A percentile compares a stretch with the other conserved stretches of the same genome.
Evolutionary conservation across 1,284 basidiomycete genomes (phyloP).

Genomic region (Leccinum angustisporum): DNA sequence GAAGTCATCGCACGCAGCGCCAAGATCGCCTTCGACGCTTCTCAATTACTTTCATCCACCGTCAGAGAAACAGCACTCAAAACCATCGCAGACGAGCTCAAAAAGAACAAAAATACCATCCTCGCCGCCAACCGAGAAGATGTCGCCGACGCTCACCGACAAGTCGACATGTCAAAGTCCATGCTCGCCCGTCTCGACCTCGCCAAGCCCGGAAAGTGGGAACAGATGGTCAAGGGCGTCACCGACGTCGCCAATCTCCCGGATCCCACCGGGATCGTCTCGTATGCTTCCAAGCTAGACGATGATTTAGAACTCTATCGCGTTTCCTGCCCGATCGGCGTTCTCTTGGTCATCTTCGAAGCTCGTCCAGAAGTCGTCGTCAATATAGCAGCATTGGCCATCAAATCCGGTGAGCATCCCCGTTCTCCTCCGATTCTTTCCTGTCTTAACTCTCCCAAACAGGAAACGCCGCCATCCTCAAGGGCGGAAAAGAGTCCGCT

Average conservation of each 20-base stretch:
- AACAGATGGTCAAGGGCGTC: constrained; percentile 89
- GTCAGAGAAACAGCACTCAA: constrained; percentile 74
- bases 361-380: constrained; percentile 97
- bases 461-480: constrained; percentile 94
- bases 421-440: constrained; percentile 5
- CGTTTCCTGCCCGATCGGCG: constrained; percentile 96
- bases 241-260: constrained; percentile 83
- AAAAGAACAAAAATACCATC: constrained; percentile 63
- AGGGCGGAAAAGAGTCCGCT: constrained; percentile 94
- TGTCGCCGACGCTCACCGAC: constrained; percentile 74
- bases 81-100: constrained; percentile 68
- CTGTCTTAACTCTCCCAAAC: constrained; percentile 7
- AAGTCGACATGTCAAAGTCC: constrained; percentile 82
- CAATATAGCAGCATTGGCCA: constrained; percentile 94
- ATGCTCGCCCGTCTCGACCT: constrained; percentile 89
- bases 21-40: constrained; percentile 81
- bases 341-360: constrained; percentile 96
- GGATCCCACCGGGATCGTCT: constrained; percentile 85
- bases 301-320: constrained; percentile 88
- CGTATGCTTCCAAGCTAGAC: constrained; percentile 87
- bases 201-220: constrained; percentile 86
- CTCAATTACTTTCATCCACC: constrained; percentile 70
- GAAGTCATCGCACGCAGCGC: constrained; percentile 68
- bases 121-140: constrained; percentile 80
- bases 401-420: constrained; percentile 82